Evolutionary conservation across 768 basidiomycete genomes (phyloP), one percentile per base, ranked within the genome.

Genomic region (Dacryopinax spathularia): DNA sequence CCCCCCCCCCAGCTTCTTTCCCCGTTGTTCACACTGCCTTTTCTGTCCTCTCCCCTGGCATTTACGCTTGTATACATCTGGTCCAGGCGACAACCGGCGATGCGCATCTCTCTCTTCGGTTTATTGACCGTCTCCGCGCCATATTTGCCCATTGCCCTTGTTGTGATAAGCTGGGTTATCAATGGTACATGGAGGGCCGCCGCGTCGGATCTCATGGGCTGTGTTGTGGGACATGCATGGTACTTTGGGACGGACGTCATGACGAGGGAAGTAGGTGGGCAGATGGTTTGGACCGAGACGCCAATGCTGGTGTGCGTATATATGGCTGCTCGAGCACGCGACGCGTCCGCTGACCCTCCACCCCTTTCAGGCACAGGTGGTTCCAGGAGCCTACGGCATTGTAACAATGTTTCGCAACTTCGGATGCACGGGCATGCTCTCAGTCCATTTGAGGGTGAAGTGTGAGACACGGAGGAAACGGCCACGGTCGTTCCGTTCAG

Each of bases 41-140:
- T 96, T 77, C 85, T 97, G 44, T 94, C 93, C 3, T 89, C 91
- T 0, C 86, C 92, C 0, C 82, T 95, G 33, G 92, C 93, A 0
- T 96, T 95, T 70, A 90, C 95, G 1, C 88, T 95, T 2, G 96
- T 97, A 37, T 99, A 99, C 73, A 79, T 98, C 65, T 99, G 96
- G 96, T 92, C 93, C 18, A 79, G 95, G 62, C 81, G 93, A 22
- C 95, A 99, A 72, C 93, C 95, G 2, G 84, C 87, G 2, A 91
- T 92, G 2, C 91, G 91, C n/a, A 92, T 99, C 64, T 94, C 91
- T 1, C 82, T 99, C 16, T 96, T 99, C 69, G 95, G 95, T 9
- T 78, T 98, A 29, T 80, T 98, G 70, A 97, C 91, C 2, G 93
- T 99, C 70, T 88, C 91, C 0, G 95, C 95, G 0, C 91, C 95